These are phyloP conservation scores for Monosporascus sp. DNA, from an alignment of 2,329 filamentous ascomycete species.

Conservation along the genomic window DNA sequence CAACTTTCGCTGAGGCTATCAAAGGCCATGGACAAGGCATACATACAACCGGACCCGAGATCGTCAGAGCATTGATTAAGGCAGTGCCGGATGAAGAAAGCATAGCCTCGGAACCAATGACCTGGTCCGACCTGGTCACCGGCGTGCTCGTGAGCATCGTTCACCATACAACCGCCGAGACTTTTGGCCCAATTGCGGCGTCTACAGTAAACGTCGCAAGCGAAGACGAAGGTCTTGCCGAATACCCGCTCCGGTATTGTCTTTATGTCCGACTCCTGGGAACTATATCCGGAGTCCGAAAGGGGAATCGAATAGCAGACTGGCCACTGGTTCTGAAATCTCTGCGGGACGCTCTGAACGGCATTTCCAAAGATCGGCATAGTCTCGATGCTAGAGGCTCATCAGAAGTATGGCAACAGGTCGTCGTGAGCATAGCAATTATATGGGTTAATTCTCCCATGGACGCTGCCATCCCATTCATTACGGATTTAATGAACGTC, in stretches of 20 bases:
- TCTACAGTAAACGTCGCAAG: constrained; percentile 51
- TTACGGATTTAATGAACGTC: constrained; percentile 59
- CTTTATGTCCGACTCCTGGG: constrained; percentile 59
- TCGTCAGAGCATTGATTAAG: constrained; percentile 48
- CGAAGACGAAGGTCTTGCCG: constrained; percentile 29
- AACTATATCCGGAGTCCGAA: constrained; percentile 71
- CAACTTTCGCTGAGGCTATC: constrained; percentile 79
- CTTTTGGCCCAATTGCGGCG: constrained; percentile 64
- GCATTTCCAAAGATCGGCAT: constrained; percentile 36
- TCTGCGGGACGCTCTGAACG: constrained; percentile 48
- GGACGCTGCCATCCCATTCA: constrained; percentile 68
- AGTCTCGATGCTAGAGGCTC: constrained; percentile 30
- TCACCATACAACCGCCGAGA: constrained; percentile 73
- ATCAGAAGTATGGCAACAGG: constrained; percentile 47
- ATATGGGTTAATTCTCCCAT: constrained; percentile 73
- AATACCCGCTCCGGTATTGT: constrained; percentile 37
- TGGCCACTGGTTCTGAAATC: constrained; percentile 64
- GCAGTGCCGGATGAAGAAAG: constrained; percentile 48
- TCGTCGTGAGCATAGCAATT: constrained; percentile 58
- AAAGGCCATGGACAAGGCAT: constrained; percentile 57
- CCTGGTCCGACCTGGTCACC: constrained; percentile 62
- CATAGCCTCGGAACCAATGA: constrained; percentile 38
- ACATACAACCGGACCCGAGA: constrained; percentile 54
- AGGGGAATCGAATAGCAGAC: constrained; percentile 65
- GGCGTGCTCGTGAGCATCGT: constrained; percentile 77